phyloP scores from a whole-genome alignment of 768 basidiomycete genomes.

The Mycena chlorophos region DNA sequence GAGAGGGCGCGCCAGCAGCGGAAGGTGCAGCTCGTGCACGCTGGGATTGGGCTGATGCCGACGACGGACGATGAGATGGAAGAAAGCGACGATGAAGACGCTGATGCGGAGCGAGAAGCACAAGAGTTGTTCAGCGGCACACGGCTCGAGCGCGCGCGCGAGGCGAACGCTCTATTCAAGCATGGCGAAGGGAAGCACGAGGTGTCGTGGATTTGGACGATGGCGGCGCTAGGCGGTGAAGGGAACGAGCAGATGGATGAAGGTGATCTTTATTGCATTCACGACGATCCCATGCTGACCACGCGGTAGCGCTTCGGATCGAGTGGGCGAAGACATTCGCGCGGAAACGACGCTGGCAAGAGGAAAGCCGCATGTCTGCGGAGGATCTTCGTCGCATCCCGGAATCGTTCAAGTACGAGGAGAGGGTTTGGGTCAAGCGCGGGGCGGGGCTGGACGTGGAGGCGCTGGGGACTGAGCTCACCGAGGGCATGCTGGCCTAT shows the following conservation, averaged over 20 bases:
- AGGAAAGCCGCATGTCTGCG: neutral
- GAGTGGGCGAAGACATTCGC: neutral
- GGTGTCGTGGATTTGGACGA: neutral
- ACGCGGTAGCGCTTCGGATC: neutral
- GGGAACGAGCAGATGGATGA: neutral
- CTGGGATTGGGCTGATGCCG: constrained; percentile 1
- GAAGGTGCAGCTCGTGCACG: constrained; percentile 7
- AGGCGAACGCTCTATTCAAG: neutral
- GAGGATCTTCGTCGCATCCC: neutral
- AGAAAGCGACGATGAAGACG: neutral
- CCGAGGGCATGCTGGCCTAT: constrained; percentile 1
- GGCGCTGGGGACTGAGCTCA: neutral
- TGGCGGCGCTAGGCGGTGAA: neutral
- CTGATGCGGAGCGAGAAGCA: no score
- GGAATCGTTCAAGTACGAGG: neutral
- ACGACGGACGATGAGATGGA: neutral
- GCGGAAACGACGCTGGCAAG: neutral
- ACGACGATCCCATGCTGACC: neutral
- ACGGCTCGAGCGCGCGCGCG: neutral
- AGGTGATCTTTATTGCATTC: neutral
- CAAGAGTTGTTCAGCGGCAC: neutral
- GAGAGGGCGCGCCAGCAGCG: constrained; percentile 3
- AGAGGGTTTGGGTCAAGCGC: neutral
- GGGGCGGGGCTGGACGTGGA: neutral
- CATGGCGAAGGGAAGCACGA: neutral